phyloP scores from a whole-genome alignment of 768 basidiomycete species.

The Boletus vermiculosoides region DNA sequence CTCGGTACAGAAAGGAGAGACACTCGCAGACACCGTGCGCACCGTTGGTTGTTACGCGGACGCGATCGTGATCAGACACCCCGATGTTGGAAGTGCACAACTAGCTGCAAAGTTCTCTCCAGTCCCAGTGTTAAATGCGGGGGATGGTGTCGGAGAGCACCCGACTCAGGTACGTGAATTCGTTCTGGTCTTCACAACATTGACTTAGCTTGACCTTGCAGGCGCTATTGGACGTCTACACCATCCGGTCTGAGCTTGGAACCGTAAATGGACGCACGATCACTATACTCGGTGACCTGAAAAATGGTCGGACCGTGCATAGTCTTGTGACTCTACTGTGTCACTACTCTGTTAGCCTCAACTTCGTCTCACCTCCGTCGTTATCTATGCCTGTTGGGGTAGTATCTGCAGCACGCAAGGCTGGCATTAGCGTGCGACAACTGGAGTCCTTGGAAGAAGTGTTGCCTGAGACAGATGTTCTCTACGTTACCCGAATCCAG shows the following conservation, averaged over 20 bases:
- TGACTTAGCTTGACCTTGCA: slow-evolving; percentile 28
- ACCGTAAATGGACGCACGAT: slow-evolving; percentile 96
- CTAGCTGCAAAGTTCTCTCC: slow-evolving; percentile 95
- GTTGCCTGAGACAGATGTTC: slow-evolving; percentile 87
- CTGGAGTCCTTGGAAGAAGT: slow-evolving; percentile 92
- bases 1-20: slow-evolving; percentile 93
- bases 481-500: slow-evolving; percentile 96
- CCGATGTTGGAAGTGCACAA: slow-evolving; percentile 91
- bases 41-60: slow-evolving; percentile 95
- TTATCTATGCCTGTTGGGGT: slow-evolving; percentile 89
- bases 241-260: slow-evolving; percentile 95
- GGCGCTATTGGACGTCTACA: slow-evolving; percentile 87
- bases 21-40: slow-evolving; percentile 87
- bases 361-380: slow-evolving; percentile 88
- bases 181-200: not conserved
- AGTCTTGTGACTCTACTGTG: slow-evolving; percentile 90
- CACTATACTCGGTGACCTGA: slow-evolving; percentile 91
- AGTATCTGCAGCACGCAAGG: slow-evolving; percentile 78
- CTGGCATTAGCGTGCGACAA: slow-evolving; percentile 73
- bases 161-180: slow-evolving; percentile 76
- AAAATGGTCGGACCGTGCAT: slow-evolving; percentile 97
- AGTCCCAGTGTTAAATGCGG: slow-evolving; percentile 94
- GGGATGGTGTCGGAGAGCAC: slow-evolving; percentile 96
- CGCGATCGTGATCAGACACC: slow-evolving; percentile 92
- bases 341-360: slow-evolving; percentile 89